Base-by-base conservation (phyloP, 2,329 filamentous ascomycete genomes). In the Fusarium mundagurra region DNA sequence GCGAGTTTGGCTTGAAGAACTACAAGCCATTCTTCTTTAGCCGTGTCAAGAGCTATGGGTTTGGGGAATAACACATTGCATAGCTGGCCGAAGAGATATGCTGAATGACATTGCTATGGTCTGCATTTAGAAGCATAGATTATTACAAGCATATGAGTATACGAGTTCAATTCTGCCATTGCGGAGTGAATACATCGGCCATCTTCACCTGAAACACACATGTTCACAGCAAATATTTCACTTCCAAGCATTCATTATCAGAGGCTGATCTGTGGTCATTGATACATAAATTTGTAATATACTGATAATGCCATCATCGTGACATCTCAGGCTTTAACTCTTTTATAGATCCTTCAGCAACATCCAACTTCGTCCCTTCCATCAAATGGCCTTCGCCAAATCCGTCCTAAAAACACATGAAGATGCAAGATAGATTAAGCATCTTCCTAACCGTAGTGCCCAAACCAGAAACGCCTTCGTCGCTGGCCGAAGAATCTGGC, bases 1-100 rank as follows among this genome's bases (percentile, higher is more conserved):
- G 88, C 8, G 92, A 94, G 83, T 98, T 98, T 82, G 82, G 83
- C 20, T 82, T 91, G 44, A 88, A 87, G 80, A 89, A 92, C 74
- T 86, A 91, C 64, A 92, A 91, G 81, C 86, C 91, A 1, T 93
- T 89, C 78, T 90, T 91, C 79, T 93, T 92, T 75, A 92, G 91
- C 78, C 85, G 91, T 18, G 91, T 93, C 8, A 88, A 85, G 81
- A 91, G 89, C 72, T 92, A 91, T 72, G 89, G 89, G 0, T 77
- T 83, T 62, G 86, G 86, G 27, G 86, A 84, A 58, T 79, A 50
- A 67, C 33, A 29, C 22, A 18, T 27, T 12, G 9, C 14, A 55
- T 12, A 5, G n/a, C 20, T 18, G 29, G 10, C 13, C 29, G 34
- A 17, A 36, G 17, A 20, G 22, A 45, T 3, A 31, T 5, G 13